phyloP scores from a whole-genome alignment of 108 stramenopile genomes.

The Cyclostephanos invisitatus region DNA sequence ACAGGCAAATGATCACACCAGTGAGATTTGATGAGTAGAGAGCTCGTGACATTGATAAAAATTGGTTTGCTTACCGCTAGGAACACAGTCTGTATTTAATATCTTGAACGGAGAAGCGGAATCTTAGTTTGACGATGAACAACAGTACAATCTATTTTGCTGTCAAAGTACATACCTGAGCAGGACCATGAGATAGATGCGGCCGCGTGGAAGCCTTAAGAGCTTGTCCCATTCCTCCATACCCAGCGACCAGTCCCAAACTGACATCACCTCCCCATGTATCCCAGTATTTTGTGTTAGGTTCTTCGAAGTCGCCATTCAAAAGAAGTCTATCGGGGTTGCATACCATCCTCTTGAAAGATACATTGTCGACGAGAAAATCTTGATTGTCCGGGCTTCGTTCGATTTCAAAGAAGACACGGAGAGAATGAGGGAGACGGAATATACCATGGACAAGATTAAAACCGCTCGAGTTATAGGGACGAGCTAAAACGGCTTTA shows the following conservation, averaged over 20 bases:
- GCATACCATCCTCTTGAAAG: constrained; percentile 24
- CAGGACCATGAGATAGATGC: constrained; percentile 30
- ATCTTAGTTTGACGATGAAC: not conserved
- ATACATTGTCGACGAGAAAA: constrained; percentile 27
- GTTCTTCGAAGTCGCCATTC: constrained; percentile 39
- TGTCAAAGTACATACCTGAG: constrained; percentile 12
- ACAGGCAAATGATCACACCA: not conserved
- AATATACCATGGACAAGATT: constrained; percentile 44
- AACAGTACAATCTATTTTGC: not conserved
- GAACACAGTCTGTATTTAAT: constrained; percentile 26
- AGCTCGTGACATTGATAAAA: not conserved
- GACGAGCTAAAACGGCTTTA: constrained; percentile 16
- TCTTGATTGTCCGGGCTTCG: constrained; percentile 31
- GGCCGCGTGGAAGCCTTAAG: constrained; percentile 18
- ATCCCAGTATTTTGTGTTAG: constrained; percentile 35
- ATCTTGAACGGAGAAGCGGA: not conserved
- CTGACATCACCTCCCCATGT: constrained; percentile 30
- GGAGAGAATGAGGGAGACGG: constrained; percentile 26
- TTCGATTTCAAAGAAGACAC: constrained; percentile 32
- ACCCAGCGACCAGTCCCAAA: constrained; percentile 22
- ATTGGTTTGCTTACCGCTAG: constrained; percentile 18
- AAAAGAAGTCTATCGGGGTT: constrained; percentile 18
- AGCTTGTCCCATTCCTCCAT: constrained; percentile 29
- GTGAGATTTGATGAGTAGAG: not conserved
- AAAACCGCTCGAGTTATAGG: constrained; percentile 29